Evolutionary conservation across 148 eudicot genomes (phyloP).

Genomic region (Amaranthus hypochondriacus): DNA sequence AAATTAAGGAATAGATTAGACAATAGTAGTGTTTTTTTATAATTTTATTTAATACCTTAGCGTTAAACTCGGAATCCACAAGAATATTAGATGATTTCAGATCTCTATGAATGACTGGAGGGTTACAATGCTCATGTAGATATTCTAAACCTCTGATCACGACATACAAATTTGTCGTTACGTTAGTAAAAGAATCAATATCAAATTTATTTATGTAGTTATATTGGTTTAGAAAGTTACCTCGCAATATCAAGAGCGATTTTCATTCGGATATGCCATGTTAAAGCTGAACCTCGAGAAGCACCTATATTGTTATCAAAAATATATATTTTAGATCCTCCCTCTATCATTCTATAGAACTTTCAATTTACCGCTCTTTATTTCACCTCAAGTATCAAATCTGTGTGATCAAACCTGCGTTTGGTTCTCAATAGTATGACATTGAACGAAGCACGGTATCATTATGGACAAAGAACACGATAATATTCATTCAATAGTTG

Average conservation of each 20-base stretch:
- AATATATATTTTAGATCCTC: neutral
- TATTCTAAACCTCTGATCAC: conserved; percentile 70
- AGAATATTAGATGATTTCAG: conserved; percentile 80
- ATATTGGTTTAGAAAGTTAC: conserved; percentile 25
- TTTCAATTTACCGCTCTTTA: neutral
- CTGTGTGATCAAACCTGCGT: neutral
- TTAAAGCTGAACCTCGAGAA: conserved; percentile 57
- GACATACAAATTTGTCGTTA: conserved; percentile 22
- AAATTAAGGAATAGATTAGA: conserved; percentile 1
- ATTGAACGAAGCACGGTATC: too few species aligned
- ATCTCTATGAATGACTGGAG: conserved; percentile 80
- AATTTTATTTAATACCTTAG: conserved; percentile 43
- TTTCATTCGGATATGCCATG: conserved; percentile 58
- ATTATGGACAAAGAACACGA: too few species aligned
- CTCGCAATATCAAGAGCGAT: conserved; percentile 69
- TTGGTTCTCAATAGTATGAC: too few species aligned
- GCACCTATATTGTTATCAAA: conserved; percentile 38
- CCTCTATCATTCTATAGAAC: neutral
- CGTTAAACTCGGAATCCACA: conserved; percentile 64
- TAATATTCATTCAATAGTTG: too few species aligned
- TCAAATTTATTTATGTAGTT: neutral
- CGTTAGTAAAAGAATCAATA: neutral
- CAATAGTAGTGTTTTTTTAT: neutral
- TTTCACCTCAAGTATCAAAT: too few species aligned
- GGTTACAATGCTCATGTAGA: conserved; percentile 73